Percentiles rank a stretch among this genome's conserved stretches.
Evolutionary conservation across 2,329 filamentous ascomycete genomes (phyloP).

Genomic region (Nemania sp.): DNA sequence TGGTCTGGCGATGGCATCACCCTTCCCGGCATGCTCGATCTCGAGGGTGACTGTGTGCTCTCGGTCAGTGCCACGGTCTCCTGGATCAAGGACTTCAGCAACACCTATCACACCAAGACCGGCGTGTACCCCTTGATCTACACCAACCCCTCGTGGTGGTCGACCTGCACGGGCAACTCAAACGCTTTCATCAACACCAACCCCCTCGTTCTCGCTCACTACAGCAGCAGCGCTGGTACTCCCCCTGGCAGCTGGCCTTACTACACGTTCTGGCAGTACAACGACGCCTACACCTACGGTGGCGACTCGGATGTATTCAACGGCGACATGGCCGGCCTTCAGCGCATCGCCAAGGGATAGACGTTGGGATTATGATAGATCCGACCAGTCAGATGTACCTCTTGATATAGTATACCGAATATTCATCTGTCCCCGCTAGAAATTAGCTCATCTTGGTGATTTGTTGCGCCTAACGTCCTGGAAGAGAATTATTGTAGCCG

Average conservation of each 20-base stretch:
- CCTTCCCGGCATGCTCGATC: conserved; percentile 60
- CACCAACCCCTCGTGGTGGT: conserved; percentile 58
- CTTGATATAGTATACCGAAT: too few species aligned
- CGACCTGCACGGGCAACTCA: conserved; percentile 54
- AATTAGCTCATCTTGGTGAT: neutral
- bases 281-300: conserved; percentile 51
- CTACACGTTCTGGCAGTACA: conserved; percentile 60
- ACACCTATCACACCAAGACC: conserved; percentile 51
- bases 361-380: neutral
- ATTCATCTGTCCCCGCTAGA: neutral
- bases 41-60: conserved; percentile 55
- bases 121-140: conserved; percentile 57
- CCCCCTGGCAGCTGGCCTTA: conserved; percentile 55
- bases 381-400: too few species aligned
- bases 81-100: conserved; percentile 58
- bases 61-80: conserved; percentile 50
- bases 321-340: conserved; percentile 40
- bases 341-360: conserved; percentile 32
- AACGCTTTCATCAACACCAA: conserved; percentile 49
- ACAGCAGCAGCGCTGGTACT: conserved; percentile 45
- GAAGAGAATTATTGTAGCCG: too few species aligned
- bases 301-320: conserved; percentile 58
- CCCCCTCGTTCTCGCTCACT: conserved; percentile 53
- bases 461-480: neutral
- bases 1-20: conserved; percentile 58